Evolutionary conservation across 2,329 filamentous ascomycete genomes (phyloP).

Genomic region (Cryphonectria parasitica): DNA sequence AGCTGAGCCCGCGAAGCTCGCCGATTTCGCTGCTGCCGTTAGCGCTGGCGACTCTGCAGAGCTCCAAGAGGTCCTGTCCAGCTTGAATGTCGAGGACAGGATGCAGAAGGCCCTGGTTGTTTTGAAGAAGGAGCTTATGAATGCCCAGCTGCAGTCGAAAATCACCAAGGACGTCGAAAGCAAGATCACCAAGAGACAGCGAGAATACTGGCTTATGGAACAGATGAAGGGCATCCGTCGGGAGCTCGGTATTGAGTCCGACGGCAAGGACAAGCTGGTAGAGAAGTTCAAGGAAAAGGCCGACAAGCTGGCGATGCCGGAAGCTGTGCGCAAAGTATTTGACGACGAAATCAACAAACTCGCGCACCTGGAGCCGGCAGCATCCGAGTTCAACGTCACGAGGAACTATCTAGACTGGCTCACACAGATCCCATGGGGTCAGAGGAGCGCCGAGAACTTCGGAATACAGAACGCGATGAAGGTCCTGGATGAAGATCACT

Average conservation of each 20-base stretch:
- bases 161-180: conserved; percentile 97
- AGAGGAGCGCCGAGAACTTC: conserved; percentile 95
- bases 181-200: conserved; percentile 95
- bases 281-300: conserved; percentile 98
- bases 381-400: conserved; percentile 98
- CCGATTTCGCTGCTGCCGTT: conserved; percentile 95
- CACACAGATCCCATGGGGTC: conserved; percentile 97
- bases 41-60: conserved; percentile 92
- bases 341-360: conserved; percentile 98
- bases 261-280: conserved; percentile 97
- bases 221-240: conserved; percentile 99
- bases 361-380: conserved; percentile 89
- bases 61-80: conserved; percentile 87
- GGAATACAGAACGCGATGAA: conserved; percentile 87
- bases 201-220: conserved; percentile 98
- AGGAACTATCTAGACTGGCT: conserved; percentile 98
- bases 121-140: conserved; percentile 98
- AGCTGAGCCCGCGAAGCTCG: conserved; percentile 90
- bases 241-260: conserved; percentile 93
- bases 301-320: conserved; percentile 91
- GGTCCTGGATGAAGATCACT: conserved; percentile 94
- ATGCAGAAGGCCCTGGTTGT: conserved; percentile 90
- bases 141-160: conserved; percentile 94
- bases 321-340: conserved; percentile 94
- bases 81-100: conserved; percentile 88